Evolutionary conservation across 2,329 filamentous ascomycete genomes (phyloP).

Genomic region (Trichoderma atroviride): DNA sequence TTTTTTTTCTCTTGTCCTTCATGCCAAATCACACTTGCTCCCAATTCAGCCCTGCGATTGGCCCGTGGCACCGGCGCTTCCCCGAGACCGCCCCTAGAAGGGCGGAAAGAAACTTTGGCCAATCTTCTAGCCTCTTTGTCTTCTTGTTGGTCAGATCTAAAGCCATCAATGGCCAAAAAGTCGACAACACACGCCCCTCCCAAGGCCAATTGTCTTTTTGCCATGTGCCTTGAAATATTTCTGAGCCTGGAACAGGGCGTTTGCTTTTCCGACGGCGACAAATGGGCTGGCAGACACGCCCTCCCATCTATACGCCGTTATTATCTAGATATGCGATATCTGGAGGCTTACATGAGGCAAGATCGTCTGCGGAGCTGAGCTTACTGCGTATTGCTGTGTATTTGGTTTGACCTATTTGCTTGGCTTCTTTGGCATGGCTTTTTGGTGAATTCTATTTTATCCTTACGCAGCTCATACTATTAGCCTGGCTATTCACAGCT

Average conservation of each 20-base stretch:
- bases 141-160: conserved; percentile 3
- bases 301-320: neutral
- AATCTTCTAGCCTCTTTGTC: neutral
- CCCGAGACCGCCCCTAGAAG: neutral
- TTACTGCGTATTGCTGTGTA: neutral
- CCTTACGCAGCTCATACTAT: neutral
- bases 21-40: neutral
- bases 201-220: neutral
- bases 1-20: neutral
- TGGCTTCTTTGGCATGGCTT: neutral
- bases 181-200: neutral
- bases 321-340: conserved; percentile 18
- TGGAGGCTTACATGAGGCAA: neutral
- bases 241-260: neutral
- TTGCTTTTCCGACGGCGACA: conserved; percentile 15
- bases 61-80: conserved; percentile 9
- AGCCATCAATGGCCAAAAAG: neutral
- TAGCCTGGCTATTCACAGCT: neutral
- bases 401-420: neutral
- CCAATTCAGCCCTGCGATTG: neutral
- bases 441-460: neutral
- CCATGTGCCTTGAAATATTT: neutral
- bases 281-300: conserved; percentile 3
- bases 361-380: neutral
- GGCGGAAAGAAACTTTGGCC: conserved; percentile 15